A percentile compares a stretch with the other conserved stretches of the same genome.
Evolutionary conservation across 2,329 filamentous ascomycete genomes (phyloP).

Genomic region (Colletotrichum sp.): DNA sequence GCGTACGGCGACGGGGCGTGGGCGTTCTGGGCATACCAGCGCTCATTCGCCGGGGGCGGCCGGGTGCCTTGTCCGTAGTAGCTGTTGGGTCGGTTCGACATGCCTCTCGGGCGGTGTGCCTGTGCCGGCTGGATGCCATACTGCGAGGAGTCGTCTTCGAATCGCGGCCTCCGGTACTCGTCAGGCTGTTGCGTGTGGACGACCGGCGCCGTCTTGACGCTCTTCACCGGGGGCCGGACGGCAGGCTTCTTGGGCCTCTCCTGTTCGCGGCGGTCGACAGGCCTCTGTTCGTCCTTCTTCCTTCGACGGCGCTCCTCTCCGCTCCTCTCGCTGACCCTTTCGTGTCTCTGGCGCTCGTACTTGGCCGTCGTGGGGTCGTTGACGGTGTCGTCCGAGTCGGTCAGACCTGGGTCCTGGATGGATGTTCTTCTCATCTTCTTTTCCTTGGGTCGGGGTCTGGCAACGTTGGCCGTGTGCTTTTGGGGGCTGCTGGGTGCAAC

Average conservation of each 20-base stretch:
- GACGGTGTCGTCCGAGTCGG: slow-evolving; percentile 49
- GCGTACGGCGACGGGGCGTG: neutral
- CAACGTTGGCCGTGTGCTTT: slow-evolving; percentile 57
- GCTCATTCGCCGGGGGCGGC: slow-evolving; percentile 19
- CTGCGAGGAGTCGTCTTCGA: slow-evolving; percentile 36
- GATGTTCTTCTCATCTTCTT: slow-evolving; percentile 38
- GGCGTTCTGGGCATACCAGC: slow-evolving; percentile 15
- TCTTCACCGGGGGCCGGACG: slow-evolving; percentile 36
- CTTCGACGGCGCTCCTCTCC: slow-evolving; percentile 26
- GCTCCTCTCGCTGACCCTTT: slow-evolving; percentile 2
- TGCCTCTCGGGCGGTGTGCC: slow-evolving; percentile 28
- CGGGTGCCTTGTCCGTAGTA: slow-evolving; percentile 22
- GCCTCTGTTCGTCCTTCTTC: slow-evolving; percentile 26
- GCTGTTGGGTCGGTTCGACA: slow-evolving; percentile 16
- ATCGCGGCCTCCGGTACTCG: slow-evolving; percentile 29
- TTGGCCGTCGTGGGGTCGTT: slow-evolving; percentile 37
- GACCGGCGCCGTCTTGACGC: slow-evolving; percentile 39
- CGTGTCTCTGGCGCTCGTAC: slow-evolving; percentile 31
- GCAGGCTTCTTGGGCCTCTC: slow-evolving; percentile 18
- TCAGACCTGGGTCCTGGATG: slow-evolving; percentile 36
- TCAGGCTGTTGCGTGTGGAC: slow-evolving; percentile 13
- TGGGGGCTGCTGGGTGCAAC: slow-evolving; percentile 44
- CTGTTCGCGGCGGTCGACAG: slow-evolving; percentile 34
- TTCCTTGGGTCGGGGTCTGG: slow-evolving; percentile 48
- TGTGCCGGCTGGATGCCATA: slow-evolving; percentile 37